Evolutionary conservation across 2,329 filamentous ascomycete species (phyloP).

Genomic region (Dactylonectria macrodidyma): DNA sequence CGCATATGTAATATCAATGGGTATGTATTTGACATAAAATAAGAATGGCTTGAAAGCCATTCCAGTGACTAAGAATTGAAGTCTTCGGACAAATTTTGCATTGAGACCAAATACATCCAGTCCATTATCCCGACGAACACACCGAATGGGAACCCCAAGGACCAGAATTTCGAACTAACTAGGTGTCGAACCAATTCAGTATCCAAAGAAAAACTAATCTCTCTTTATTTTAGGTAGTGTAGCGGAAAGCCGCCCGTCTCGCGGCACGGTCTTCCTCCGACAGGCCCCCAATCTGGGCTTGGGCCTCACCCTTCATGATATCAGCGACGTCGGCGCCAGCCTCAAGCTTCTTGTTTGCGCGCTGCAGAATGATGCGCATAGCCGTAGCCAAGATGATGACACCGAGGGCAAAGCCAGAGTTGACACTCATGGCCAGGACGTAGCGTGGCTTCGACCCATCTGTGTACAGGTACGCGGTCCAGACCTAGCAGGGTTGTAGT

Average conservation of each 20-base stretch:
- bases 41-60: too few relatives aligned
- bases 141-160: too few relatives aligned
- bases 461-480: slow-evolving; percentile 27
- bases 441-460: slow-evolving; percentile 20
- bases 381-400: slow-evolving; percentile 14
- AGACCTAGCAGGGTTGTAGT: background rate
- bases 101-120: too few relatives aligned
- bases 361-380: slow-evolving; percentile 24
- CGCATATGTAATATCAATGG: too few relatives aligned
- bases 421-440: slow-evolving; percentile 26
- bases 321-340: slow-evolving; percentile 23
- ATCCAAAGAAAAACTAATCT: too few relatives aligned
- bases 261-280: slow-evolving; percentile 19
- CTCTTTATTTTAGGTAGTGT: background rate
- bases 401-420: slow-evolving; percentile 26
- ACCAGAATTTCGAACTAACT: too few relatives aligned
- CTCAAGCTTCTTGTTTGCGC: slow-evolving; percentile 29
- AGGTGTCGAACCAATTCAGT: too few relatives aligned
- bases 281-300: slow-evolving; percentile 18
- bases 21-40: too few relatives aligned
- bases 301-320: slow-evolving; percentile 29
- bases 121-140: too few relatives aligned
- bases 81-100: too few relatives aligned
- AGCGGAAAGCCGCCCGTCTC: slow-evolving; percentile 26
- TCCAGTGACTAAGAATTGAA: too few relatives aligned